Evolutionary conservation across 2,329 filamentous ascomycete species (phyloP).

Genomic region (Alternaria sp.): DNA sequence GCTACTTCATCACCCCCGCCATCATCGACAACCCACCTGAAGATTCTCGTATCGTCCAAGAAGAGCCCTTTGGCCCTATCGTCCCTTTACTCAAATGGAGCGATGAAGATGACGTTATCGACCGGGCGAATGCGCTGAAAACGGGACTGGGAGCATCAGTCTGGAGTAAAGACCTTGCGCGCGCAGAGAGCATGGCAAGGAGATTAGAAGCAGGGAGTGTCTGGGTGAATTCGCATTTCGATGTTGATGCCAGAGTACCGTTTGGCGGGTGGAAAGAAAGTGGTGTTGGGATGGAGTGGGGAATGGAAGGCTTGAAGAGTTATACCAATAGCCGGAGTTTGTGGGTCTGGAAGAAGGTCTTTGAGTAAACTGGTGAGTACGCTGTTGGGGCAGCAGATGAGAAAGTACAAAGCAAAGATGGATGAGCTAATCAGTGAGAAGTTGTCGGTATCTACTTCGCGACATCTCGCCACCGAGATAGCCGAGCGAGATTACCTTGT

Average conservation of each 20-base stretch:
- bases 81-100: slow-evolving; percentile 54
- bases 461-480: not conserved
- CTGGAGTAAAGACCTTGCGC: not conserved
- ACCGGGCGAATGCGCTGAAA: slow-evolving; percentile 55
- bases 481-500: not conserved
- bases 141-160: slow-evolving; percentile 22
- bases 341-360: not conserved
- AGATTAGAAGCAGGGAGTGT: slow-evolving; percentile 58
- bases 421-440: not conserved
- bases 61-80: not conserved
- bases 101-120: slow-evolving; percentile 59
- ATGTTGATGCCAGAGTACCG: slow-evolving; percentile 46
- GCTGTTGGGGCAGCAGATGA: too few species aligned
- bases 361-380: not conserved
- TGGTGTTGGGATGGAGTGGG: slow-evolving; percentile 77
- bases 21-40: slow-evolving; percentile 63
- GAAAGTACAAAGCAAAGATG: not conserved
- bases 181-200: slow-evolving; percentile 56
- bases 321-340: slow-evolving; percentile 23
- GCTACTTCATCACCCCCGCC: slow-evolving; percentile 65
- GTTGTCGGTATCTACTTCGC: too few species aligned
- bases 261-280: slow-evolving; percentile 81
- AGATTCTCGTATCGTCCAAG: slow-evolving; percentile 28
- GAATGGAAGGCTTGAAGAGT: slow-evolving; percentile 42
- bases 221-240: slow-evolving; percentile 60